phyloP scores from a whole-genome alignment of 2,329 filamentous ascomycete species.

The Colletotrichum kahawae region DNA sequence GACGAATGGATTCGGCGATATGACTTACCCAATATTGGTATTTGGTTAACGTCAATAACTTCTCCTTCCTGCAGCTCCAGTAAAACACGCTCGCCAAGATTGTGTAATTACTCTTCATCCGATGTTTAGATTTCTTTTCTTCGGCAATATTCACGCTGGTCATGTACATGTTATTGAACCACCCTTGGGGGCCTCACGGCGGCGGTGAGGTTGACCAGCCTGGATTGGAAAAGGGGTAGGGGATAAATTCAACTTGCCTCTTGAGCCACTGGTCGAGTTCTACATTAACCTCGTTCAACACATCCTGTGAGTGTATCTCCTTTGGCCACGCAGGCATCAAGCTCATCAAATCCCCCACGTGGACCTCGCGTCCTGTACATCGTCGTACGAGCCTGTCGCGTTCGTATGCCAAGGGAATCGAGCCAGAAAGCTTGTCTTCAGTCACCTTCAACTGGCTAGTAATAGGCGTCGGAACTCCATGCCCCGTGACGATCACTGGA shows the following conservation, averaged over 20 bases:
- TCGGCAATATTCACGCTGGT: background rate
- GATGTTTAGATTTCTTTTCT: background rate
- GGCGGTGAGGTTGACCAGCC: background rate
- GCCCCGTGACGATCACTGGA: background rate
- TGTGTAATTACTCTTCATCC: background rate
- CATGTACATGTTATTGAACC: background rate
- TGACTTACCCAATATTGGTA: background rate
- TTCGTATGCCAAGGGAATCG: background rate
- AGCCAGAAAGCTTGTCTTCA: background rate
- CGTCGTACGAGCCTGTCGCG: background rate
- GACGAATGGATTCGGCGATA: background rate
- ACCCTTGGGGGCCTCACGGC: background rate
- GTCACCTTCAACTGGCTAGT: background rate
- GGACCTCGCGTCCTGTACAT: background rate
- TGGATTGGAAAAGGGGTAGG: background rate
- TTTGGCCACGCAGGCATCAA: background rate
- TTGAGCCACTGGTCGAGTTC: background rate
- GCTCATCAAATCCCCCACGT: background rate
- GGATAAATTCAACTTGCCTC: background rate
- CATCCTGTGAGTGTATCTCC: background rate
- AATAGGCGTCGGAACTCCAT: accelerated
- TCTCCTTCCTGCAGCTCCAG: background rate
- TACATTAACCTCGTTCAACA: background rate
- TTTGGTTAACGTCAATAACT: background rate
- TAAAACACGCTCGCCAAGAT: background rate